A percentile compares a stretch with the other conserved stretches of the same genome.
Conservation (phyloP, 331 rosid species). For the Malus hybrid region DNA sequence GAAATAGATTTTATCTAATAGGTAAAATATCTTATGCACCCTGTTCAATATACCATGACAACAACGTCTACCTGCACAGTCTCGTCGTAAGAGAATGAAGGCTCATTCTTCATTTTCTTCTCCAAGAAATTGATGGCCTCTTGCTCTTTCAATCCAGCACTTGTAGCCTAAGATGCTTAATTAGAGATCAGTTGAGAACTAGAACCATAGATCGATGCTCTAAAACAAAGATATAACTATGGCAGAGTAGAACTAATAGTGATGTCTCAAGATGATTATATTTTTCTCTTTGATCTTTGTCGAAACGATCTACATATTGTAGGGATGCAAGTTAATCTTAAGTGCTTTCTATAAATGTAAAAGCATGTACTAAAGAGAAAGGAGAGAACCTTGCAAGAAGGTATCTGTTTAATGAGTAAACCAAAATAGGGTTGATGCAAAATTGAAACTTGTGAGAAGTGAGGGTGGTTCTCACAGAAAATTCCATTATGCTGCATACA, state of each 20-base stretch:
- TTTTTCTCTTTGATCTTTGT: background rate
- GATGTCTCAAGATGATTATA: background rate
- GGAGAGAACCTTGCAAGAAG: too few relatives aligned
- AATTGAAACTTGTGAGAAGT: background rate
- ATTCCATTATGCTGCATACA: background rate
- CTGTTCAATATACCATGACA: background rate
- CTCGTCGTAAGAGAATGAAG: slow-evolving; percentile 83
- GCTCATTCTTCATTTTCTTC: slow-evolving; percentile 98
- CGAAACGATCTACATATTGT: background rate
- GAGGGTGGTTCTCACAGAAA: background rate
- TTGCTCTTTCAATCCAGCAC: slow-evolving; percentile 97
- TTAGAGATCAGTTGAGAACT: background rate
- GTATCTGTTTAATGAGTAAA: background rate
- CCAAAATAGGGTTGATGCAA: background rate
- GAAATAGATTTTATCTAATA: background rate
- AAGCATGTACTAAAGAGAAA: background rate
- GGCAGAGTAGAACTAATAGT: background rate
- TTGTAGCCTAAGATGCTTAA: slow-evolving; percentile 67
- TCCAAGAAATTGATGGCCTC: slow-evolving; percentile 99
- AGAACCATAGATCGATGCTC: background rate
- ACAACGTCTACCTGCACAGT: slow-evolving; percentile 70
- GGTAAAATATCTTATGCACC: background rate
- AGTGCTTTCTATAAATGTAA: background rate
- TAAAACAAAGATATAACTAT: background rate
- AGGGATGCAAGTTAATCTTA: background rate